phyloP scores from a whole-genome alignment of 305 asterid species.

The Fraxinus paxiana region DNA sequence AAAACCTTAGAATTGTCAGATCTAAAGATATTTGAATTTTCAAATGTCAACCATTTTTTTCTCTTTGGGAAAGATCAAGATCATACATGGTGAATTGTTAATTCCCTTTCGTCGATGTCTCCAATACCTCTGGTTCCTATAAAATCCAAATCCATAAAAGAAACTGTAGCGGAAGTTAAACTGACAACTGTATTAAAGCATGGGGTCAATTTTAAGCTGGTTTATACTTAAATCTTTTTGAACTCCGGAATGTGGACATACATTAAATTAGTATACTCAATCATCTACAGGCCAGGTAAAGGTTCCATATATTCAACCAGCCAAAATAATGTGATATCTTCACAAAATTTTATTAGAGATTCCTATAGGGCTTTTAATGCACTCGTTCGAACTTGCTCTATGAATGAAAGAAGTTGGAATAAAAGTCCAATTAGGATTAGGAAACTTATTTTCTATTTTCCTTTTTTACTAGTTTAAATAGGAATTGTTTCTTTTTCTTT shows the following conservation, averaged over 20 bases:
- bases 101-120: not conserved
- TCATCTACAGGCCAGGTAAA: not conserved
- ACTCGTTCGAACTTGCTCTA: not conserved
- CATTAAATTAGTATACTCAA: not conserved
- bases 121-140: not conserved
- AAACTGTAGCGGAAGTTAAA: not conserved
- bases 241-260: not conserved
- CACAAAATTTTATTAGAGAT: not conserved
- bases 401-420: not conserved
- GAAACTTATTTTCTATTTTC: no score
- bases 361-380: not conserved
- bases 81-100: not conserved
- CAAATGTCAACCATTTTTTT: not conserved
- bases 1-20: not conserved
- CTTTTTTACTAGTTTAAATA: no score
- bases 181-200: not conserved
- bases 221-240: not conserved
- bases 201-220: not conserved
- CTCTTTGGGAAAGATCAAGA: not conserved
- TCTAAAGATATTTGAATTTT: not conserved
- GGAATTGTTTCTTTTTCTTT: no score
- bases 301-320: not conserved
- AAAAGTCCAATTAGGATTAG: no score
- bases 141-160: not conserved
- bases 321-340: not conserved